Conservation (phyloP, 176 grass and related monocot genomes). For the Aechmea fasciata region DNA sequence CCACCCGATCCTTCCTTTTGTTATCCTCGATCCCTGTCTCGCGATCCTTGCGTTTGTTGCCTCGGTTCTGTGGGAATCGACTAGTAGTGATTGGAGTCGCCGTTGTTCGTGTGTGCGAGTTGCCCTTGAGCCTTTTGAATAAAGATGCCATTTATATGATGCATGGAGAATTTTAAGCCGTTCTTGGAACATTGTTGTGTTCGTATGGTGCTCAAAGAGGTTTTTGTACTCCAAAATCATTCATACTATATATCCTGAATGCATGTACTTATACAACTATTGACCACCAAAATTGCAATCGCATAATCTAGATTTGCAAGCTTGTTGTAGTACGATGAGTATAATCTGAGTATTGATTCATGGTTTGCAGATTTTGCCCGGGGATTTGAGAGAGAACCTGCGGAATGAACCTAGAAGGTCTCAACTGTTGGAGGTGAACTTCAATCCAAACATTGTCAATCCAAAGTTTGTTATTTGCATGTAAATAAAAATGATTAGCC, state of each 20-base stretch:
- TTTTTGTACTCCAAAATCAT: too few relatives aligned
- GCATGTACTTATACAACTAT: too few relatives aligned
- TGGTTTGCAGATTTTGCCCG: conserved; percentile 68
- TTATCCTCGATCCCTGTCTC: not conserved
- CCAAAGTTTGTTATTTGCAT: not conserved
- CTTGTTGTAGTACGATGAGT: conserved; percentile 6
- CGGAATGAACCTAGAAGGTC: conserved; percentile 84
- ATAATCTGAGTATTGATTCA: not conserved
- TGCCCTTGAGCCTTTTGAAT: too few relatives aligned
- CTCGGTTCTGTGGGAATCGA: not conserved
- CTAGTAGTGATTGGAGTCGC: not conserved
- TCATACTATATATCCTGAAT: too few relatives aligned
- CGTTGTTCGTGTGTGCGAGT: not conserved
- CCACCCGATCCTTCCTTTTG: not conserved
- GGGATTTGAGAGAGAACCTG: conserved; percentile 62
- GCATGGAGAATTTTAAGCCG: too few relatives aligned
- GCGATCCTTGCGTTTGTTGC: not conserved
- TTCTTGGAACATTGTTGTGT: too few relatives aligned
- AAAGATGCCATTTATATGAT: too few relatives aligned
- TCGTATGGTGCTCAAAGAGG: too few relatives aligned
- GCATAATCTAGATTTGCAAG: not conserved
- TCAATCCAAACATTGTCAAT: not conserved
- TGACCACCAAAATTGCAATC: too few relatives aligned
- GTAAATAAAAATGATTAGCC: too few relatives aligned
- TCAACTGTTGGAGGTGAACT: conserved; percentile 68